A percentile compares a stretch with the other conserved stretches of the same genome.
Evolutionary conservation across 148 eudicot species (phyloP).

Genomic region (Talinum fruticosum): DNA sequence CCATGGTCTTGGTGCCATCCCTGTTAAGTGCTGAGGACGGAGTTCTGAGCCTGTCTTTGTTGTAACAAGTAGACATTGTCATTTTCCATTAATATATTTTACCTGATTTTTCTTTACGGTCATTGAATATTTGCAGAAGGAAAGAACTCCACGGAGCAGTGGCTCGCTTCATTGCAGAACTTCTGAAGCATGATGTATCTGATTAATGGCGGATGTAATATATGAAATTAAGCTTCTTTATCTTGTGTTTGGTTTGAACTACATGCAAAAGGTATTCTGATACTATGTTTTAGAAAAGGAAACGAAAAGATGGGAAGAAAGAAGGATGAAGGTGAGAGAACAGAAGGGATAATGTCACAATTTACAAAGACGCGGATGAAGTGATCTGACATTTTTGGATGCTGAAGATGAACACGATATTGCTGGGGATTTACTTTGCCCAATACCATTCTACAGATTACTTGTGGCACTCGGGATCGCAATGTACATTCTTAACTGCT

Average conservation of each 20-base stretch:
- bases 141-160: conserved; percentile 33
- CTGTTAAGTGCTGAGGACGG: too few relatives aligned
- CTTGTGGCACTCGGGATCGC: neutral
- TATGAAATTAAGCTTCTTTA: too few relatives aligned
- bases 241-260: too few relatives aligned
- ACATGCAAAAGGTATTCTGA: neutral
- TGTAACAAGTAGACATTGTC: neutral
- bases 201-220: too few relatives aligned
- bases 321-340: neutral
- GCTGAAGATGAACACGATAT: neutral
- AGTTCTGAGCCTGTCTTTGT: neutral
- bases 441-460: neutral
- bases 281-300: neutral
- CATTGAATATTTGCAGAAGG: conserved; percentile 25
- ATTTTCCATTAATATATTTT: neutral
- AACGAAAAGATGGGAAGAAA: neutral
- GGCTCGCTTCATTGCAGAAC: conserved; percentile 34
- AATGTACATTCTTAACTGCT: neutral
- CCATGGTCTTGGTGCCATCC: too few relatives aligned
- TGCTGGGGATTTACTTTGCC: neutral
- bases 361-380: neutral
- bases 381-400: neutral
- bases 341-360: too few relatives aligned
- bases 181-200: conserved; percentile 12
- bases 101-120: neutral